phyloP scores from a whole-genome alignment of 495 filamentous ascomycete species.

The Apiosordaria backusii region DNA sequence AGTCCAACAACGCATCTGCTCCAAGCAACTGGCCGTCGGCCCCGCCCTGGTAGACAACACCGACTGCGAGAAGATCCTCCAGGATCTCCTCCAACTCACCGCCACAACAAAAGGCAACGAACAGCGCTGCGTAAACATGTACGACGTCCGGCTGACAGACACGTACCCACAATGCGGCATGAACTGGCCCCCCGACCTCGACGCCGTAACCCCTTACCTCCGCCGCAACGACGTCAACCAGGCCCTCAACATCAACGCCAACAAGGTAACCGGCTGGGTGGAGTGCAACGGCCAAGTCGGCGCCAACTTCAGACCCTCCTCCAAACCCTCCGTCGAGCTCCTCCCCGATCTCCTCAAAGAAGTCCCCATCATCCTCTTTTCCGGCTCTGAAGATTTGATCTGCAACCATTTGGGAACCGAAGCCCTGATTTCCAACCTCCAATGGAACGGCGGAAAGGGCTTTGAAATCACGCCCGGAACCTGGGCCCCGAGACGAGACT shows the following conservation, averaged over 20 bases:
- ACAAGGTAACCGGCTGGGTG: conserved; percentile 82
- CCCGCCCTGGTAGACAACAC: conserved; percentile 61
- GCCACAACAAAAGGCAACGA: conserved; percentile 46
- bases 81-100: conserved; percentile 61
- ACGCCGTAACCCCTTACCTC: conserved; percentile 74
- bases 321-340: conserved; percentile 66
- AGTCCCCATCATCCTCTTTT: conserved; percentile 80
- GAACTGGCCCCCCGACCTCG: conserved; percentile 91
- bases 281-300: conserved; percentile 84
- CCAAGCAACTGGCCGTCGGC: conserved; percentile 62
- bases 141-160: conserved; percentile 83
- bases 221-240: conserved; percentile 71
- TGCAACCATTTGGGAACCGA: conserved; percentile 98
- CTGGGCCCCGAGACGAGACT: conserved; percentile 86
- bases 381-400: conserved; percentile 88
- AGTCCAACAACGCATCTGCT: conserved; percentile 44
- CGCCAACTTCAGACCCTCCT: conserved; percentile 60
- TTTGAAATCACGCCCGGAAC: conserved; percentile 87
- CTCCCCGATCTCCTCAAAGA: conserved; percentile 74
- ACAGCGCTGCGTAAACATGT: conserved; percentile 78
- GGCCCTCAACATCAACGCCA: conserved; percentile 78
- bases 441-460: conserved; percentile 85
- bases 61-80: conserved; percentile 71
- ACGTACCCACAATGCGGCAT: conserved; percentile 75
- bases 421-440: conserved; percentile 81